These are phyloP conservation scores for Thelonectria blattea DNA, from an alignment of 2,329 filamentous ascomycete species.

Conservation along the genomic window DNA sequence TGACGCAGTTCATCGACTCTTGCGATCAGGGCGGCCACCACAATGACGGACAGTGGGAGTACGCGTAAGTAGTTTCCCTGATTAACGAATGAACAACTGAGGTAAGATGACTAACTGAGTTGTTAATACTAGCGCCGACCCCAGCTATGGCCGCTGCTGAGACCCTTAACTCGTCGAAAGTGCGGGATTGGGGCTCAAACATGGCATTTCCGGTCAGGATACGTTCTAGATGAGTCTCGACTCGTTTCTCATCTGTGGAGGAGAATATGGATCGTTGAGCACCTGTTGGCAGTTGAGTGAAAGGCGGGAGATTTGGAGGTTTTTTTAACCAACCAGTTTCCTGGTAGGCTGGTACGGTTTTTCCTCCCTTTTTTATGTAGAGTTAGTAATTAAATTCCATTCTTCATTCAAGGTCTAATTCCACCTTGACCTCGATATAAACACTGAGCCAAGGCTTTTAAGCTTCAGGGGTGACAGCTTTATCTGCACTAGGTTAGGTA, in stretches of 20 bases:
- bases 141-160: too few relatives aligned
- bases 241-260: neutral
- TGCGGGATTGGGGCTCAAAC: neutral
- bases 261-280: neutral
- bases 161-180: neutral
- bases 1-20: neutral
- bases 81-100: neutral
- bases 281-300: neutral
- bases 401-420: too few relatives aligned
- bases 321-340: neutral
- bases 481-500: too few relatives aligned
- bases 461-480: too few relatives aligned
- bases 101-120: too few relatives aligned
- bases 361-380: neutral
- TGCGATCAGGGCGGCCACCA: neutral
- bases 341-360: neutral
- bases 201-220: too few relatives aligned
- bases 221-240: too few relatives aligned
- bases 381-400: too few relatives aligned
- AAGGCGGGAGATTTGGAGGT: neutral
- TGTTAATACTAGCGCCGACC: too few relatives aligned
- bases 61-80: neutral
- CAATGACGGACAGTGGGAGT: neutral
- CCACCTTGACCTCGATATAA: too few relatives aligned
- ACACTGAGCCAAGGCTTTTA: too few relatives aligned